Conservation (phyloP, 1,284 basidiomycete genomes). For the Exobasidium rhododendri region DNA sequence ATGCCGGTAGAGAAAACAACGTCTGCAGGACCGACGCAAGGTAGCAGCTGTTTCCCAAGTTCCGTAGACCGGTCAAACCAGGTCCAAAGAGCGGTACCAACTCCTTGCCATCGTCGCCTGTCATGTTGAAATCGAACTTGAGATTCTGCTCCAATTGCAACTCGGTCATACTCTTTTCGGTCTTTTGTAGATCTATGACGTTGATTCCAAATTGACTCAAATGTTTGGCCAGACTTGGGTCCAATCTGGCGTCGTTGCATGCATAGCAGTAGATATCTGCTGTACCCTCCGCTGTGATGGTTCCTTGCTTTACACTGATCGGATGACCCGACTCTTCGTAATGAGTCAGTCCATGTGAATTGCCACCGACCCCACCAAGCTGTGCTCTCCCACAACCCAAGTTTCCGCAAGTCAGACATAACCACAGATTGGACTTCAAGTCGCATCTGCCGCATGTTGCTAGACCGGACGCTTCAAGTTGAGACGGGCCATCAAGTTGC, state of each 20-base stretch:
- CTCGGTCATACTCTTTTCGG: constrained; percentile 96
- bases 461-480: constrained; percentile 32
- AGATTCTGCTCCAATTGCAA: constrained; percentile 96
- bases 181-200: constrained; percentile 78
- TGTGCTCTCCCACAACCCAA: constrained; percentile 87
- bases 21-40: constrained; percentile 91
- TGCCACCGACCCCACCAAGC: constrained; percentile 79
- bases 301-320: constrained; percentile 89
- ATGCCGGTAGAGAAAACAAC: constrained; percentile 75
- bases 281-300: constrained; percentile 88
- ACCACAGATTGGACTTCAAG: constrained; percentile 72
- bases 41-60: constrained; percentile 97
- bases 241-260: constrained; percentile 82
- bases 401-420: constrained; percentile 86
- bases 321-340: constrained; percentile 73
- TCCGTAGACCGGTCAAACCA: constrained; percentile 81
- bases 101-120: constrained; percentile 81
- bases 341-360: constrained; percentile 84
- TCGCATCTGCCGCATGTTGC: constrained; percentile 41
- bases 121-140: constrained; percentile 90
- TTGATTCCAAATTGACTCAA: constrained; percentile 82
- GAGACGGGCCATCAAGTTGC: constrained; percentile 54
- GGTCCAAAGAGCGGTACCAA: constrained; percentile 84
- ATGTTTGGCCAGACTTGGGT: constrained; percentile 74
- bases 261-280: constrained; percentile 93